These are phyloP conservation scores for Xanthoconium purpureum DNA, from an alignment of 768 basidiomycete species.

Conservation along the genomic window DNA sequence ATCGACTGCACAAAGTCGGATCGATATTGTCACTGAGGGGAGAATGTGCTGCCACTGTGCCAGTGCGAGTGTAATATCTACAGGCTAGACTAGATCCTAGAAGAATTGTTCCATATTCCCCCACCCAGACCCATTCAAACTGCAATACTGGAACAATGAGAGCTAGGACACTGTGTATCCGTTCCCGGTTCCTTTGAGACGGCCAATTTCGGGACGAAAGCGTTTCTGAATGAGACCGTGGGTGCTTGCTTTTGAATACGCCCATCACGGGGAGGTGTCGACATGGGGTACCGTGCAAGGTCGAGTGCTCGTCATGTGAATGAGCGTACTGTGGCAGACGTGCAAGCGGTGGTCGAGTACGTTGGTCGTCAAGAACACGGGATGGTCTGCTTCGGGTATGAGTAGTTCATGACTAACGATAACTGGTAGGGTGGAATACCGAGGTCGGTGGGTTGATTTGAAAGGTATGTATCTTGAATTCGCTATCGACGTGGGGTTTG, in stretches of 20 bases:
- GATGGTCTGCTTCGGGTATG: not conserved
- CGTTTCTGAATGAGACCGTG: constrained; percentile 44
- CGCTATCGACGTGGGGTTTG: too few relatives aligned
- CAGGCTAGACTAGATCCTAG: too few relatives aligned
- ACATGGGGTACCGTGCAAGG: constrained; percentile 8
- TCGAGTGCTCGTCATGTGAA: constrained; percentile 22
- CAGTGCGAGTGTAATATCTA: too few relatives aligned
- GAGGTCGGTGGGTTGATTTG: constrained; percentile 6
- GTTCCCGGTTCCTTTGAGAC: constrained; percentile 40
- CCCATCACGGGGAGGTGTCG: constrained; percentile 15
- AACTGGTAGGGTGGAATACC: constrained; percentile 34
- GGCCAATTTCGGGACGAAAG: constrained; percentile 33
- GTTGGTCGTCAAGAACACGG: constrained; percentile 27
- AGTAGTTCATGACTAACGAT: not conserved
- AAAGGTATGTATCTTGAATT: not conserved
- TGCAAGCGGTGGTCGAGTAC: constrained; percentile 23
- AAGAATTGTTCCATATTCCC: constrained; percentile 36
- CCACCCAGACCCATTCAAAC: constrained; percentile 32
- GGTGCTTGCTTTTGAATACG: constrained; percentile 37
- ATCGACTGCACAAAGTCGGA: not conserved
- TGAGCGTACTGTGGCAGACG: constrained; percentile 15
- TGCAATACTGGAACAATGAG: constrained; percentile 36
- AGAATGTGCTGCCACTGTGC: too few relatives aligned
- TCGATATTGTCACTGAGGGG: not conserved
- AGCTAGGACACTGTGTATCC: constrained; percentile 40